phyloP scores from a whole-genome alignment of 768 basidiomycete species.

The Leccinum variicolor region DNA sequence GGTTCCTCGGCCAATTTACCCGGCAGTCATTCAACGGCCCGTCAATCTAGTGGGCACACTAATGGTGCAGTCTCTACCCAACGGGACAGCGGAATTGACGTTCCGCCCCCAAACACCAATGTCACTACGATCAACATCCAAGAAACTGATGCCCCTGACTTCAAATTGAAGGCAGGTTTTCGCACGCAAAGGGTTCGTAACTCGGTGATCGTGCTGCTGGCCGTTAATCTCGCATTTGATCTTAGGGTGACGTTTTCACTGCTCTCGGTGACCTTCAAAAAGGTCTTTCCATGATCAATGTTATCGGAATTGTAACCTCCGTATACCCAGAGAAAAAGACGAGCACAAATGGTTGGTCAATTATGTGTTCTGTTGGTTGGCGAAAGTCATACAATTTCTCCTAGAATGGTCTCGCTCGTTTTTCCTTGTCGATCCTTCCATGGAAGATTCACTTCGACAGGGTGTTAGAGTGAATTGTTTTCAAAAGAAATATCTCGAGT shows the following conservation, averaged over 20 bases:
- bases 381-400: neutral
- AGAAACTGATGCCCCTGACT: neutral
- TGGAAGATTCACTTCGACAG: conserved; percentile 18
- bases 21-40: neutral
- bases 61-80: neutral
- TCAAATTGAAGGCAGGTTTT: conserved; percentile 19
- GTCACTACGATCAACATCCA: neutral
- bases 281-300: conserved; percentile 20
- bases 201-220: neutral
- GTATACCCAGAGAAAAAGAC: conserved; percentile 15
- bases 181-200: conserved; percentile 28
- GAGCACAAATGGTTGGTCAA: conserved; percentile 26
- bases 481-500: conserved; percentile 41
- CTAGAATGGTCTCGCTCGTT: conserved; percentile 48
- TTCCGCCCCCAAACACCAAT: neutral
- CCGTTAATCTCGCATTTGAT: conserved; percentile 1
- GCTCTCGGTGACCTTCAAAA: conserved; percentile 13
- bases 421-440: conserved; percentile 51
- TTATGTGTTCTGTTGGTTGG: neutral
- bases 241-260: conserved; percentile 27
- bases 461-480: conserved; percentile 50
- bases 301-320: conserved; percentile 31
- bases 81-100: neutral
- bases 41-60: neutral
- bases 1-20: neutral